Evolutionary conservation across 2,329 filamentous ascomycete species (phyloP), one percentile per base, ranked within the genome.

Genomic region (Beauveria caledonica): DNA sequence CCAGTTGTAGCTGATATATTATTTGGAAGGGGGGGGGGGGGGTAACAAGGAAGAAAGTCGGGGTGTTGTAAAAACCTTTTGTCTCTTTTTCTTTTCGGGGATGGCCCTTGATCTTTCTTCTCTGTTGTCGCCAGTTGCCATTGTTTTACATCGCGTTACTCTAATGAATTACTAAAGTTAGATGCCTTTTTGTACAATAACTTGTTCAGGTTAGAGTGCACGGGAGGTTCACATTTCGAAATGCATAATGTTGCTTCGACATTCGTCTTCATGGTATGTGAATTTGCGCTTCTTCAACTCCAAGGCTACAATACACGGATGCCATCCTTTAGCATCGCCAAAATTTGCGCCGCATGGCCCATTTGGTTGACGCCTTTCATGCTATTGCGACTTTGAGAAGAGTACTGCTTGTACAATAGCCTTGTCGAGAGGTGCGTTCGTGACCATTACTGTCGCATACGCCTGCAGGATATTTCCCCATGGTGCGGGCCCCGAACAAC

Each of bases 161-260:
- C 40, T 60, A 60, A 60, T 60, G 58, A 60, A 53, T 39, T 21
- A 33, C 42, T 54, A 17, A 39, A 54, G 42, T 39, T 54, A 53
- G 58, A 46, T 39, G 50, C 58, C 40, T 56, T 55, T 56, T 53
- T 60, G 59, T 60, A 60, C 59, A 56, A 60, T 56, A 56, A 48
- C 50, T 54, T 51, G 51, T 55, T 51, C 13, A 33, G 25, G 33
- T 49, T 50, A 56, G 52, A 51, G 52, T 50, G 52, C 39, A 36
- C 44, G 44, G 27, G 46, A 45, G 39, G 48, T 45, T 40, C 5
- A 19, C 27, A 15, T 45, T 40, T 49, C 49, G 57, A 36, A 52
- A 59, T 45, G n/a, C 45, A 46, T 9, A 25, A 45, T 53, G 10
- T 46, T 45, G 40, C 46, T 53, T 51, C 56, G 46, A 23, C 23